phyloP scores from a whole-genome alignment of 176 grass and related monocot genomes.

The Lolium multiflorum region DNA sequence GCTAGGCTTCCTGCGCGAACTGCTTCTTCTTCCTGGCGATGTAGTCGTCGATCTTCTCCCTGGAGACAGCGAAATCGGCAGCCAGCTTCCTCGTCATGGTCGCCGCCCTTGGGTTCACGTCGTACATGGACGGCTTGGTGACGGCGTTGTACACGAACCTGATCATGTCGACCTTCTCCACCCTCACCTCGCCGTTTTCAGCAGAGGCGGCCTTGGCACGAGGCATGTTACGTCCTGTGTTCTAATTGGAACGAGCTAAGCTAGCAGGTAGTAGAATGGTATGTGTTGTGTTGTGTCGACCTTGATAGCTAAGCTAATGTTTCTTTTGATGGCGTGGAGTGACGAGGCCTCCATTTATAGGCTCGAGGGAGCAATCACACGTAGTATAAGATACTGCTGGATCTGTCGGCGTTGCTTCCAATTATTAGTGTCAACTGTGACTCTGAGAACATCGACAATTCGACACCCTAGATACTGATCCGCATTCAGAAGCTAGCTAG shows the following conservation, averaged over 20 bases:
- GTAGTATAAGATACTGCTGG: too few relatives aligned
- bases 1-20: conserved; percentile 1
- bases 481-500: background rate
- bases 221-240: background rate
- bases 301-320: background rate
- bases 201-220: background rate
- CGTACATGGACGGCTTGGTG: conserved; percentile 7
- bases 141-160: conserved; percentile 42
- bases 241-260: background rate
- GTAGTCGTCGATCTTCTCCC: background rate
- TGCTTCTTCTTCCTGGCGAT: conserved; percentile 22
- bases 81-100: background rate
- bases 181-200: conserved; percentile 32
- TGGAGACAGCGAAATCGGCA: background rate
- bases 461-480: background rate
- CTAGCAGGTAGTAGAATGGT: background rate
- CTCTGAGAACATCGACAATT: background rate
- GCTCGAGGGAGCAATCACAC: background rate
- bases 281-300: background rate
- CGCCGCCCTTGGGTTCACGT: background rate
- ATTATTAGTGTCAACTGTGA: background rate
- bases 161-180: conserved; percentile 54
- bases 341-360: conserved; percentile 8
- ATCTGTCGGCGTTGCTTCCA: background rate
- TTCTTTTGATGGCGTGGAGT: background rate